Percentiles rank a stretch among this genome's conserved stretches.
phyloP scores from a whole-genome alignment of 495 filamentous ascomycete species.

The Penicillium antarcticum region DNA sequence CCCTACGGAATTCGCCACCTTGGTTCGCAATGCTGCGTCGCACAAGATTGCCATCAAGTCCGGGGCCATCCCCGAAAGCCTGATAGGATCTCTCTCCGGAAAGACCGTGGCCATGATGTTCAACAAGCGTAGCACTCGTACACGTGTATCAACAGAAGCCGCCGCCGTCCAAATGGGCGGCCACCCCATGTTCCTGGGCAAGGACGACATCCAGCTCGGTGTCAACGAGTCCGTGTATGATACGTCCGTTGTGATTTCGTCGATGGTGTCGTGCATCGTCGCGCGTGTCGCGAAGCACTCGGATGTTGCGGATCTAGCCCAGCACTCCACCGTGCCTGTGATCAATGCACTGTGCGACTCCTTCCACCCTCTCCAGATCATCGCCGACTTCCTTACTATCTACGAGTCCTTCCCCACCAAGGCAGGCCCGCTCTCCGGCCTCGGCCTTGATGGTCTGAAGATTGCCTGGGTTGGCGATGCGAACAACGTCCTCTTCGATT shows the following conservation, averaged over 20 bases:
- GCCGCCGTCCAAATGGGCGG: slow-evolving; percentile 81
- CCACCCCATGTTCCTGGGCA: slow-evolving; percentile 93
- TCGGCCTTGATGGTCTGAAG: slow-evolving; percentile 78
- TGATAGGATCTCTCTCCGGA: slow-evolving; percentile 58
- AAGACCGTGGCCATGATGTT: slow-evolving; percentile 94
- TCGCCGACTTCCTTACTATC: slow-evolving; percentile 91
- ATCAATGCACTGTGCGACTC: slow-evolving; percentile 90
- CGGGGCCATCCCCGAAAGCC: slow-evolving; percentile 54
- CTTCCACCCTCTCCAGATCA: slow-evolving; percentile 87
- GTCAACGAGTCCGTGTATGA: slow-evolving; percentile 94
- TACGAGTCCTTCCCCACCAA: slow-evolving; percentile 64
- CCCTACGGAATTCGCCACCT: slow-evolving; percentile 68
- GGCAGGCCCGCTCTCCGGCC: slow-evolving; percentile 38
- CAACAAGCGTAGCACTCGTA: slow-evolving; percentile 89
- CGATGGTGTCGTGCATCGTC: slow-evolving; percentile 88
- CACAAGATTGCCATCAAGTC: slow-evolving; percentile 79
- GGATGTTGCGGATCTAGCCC: slow-evolving; percentile 75
- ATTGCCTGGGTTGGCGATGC: slow-evolving; percentile 96
- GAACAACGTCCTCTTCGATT: slow-evolving; percentile 94
- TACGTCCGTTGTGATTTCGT: slow-evolving; percentile 82
- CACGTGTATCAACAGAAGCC: slow-evolving; percentile 86
- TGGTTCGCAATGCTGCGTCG: slow-evolving; percentile 74
- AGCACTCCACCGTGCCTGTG: slow-evolving; percentile 80
- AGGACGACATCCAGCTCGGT: slow-evolving; percentile 92
- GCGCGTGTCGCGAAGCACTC: slow-evolving; percentile 82